Percentiles rank a stretch among this genome's conserved stretches.
These are phyloP conservation scores for Lathyrus tuberosus DNA, from an alignment of 306 rosid species.

Conservation along the genomic window DNA sequence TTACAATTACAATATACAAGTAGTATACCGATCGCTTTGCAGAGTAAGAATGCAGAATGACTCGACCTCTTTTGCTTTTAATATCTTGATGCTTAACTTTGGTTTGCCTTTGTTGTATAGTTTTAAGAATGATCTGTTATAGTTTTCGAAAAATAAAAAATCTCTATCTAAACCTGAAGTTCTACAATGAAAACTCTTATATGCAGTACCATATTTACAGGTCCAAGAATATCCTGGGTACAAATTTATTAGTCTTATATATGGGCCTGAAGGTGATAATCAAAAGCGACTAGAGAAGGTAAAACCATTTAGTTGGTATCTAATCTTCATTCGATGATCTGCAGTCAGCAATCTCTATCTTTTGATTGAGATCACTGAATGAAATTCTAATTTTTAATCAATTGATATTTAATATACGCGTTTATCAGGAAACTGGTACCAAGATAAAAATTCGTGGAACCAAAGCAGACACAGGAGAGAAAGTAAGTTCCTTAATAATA, in stretches of 20 bases:
- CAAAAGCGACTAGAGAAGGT: conserved; percentile 87
- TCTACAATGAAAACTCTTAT: conserved; percentile 27
- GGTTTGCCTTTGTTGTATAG: conserved; percentile 2
- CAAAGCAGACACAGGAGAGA: conserved; percentile 66
- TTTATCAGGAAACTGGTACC: conserved; percentile 85
- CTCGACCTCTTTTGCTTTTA: conserved; percentile 17
- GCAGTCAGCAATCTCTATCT: conserved; percentile 32
- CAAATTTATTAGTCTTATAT: conserved; percentile 76
- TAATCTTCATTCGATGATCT: conserved; percentile 18
- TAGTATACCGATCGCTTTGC: conserved; percentile 9
- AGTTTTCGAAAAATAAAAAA: conserved; percentile 1
- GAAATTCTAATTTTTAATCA: conserved; percentile 12
- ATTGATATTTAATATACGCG: conserved; percentile 27
- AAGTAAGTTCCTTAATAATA: conserved; percentile 51
- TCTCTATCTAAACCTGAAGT: conserved; percentile 32
- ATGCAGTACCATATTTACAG: conserved; percentile 54
- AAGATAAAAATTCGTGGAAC: conserved; percentile 73
- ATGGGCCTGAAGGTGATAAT: conserved; percentile 83
- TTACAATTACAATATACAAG: conserved; percentile 12
- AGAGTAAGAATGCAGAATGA: conserved; percentile 31
- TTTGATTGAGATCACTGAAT: conserved; percentile 23
- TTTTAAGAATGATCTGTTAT: conserved; percentile 29
- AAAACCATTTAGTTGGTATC: conserved; percentile 36
- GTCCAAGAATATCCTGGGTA: conserved; percentile 76
- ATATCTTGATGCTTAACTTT: conserved; percentile 6